These are phyloP conservation scores for Phialemoniopsis sp. DNA, from an alignment of 2,329 filamentous ascomycete species.

Conservation along the genomic window DNA sequence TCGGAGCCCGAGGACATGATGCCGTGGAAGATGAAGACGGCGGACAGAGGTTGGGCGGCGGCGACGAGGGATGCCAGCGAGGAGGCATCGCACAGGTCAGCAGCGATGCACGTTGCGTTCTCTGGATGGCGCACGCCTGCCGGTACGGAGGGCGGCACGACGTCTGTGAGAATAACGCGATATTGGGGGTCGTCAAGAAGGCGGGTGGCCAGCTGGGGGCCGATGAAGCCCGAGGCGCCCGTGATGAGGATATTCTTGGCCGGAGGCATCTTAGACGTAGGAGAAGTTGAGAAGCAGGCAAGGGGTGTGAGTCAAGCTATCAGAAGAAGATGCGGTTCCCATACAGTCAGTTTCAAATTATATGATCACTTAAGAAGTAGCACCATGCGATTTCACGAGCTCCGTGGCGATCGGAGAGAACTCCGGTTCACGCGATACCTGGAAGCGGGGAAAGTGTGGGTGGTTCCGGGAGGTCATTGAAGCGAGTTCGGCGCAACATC, in stretches of 20 bases:
- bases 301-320: too few species aligned
- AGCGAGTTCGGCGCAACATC: too few species aligned
- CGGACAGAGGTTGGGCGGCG: conserved; percentile 40
- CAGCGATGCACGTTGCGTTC: conserved; percentile 35
- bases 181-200: conserved; percentile 34
- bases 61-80: conserved; percentile 35
- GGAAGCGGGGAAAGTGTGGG: too few species aligned
- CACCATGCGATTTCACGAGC: too few species aligned
- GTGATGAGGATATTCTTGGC: conserved; percentile 25
- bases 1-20: conserved; percentile 65
- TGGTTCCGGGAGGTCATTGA: too few species aligned
- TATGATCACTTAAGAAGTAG: too few species aligned
- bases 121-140: conserved; percentile 12
- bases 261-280: background rate
- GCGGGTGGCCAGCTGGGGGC: conserved; percentile 29
- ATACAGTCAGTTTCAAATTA: too few species aligned
- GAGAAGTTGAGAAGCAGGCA: too few species aligned
- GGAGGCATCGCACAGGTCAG: conserved; percentile 37
- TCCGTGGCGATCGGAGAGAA: too few species aligned
- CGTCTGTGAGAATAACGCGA: conserved; percentile 44
- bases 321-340: too few species aligned
- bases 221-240: conserved; percentile 26
- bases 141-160: conserved; percentile 39
- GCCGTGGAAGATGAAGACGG: conserved; percentile 60
- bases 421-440: too few species aligned